Conservation (phyloP, 768 basidiomycete species). For the Suillus clintonianus region DNA sequence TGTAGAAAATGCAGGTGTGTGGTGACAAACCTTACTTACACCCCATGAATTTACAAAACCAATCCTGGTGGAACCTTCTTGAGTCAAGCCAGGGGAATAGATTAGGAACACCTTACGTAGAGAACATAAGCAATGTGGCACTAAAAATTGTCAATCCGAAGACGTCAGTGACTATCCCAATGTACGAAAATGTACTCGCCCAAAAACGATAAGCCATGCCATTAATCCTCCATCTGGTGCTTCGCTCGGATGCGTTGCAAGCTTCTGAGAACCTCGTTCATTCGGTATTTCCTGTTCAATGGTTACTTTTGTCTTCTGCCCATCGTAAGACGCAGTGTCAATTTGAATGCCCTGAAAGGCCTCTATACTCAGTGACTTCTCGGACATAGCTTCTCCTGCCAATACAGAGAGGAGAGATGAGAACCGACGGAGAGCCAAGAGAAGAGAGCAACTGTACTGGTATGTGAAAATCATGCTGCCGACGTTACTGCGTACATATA, state of each 20-base stretch:
- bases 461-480: background rate
- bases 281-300: background rate
- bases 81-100: background rate
- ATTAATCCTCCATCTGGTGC: constrained; percentile 32
- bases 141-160: constrained; percentile 28
- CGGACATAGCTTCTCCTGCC: background rate
- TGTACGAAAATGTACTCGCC: constrained; percentile 14
- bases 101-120: background rate
- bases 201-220: constrained; percentile 32
- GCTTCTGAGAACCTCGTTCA: constrained; percentile 4
- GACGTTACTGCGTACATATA: background rate
- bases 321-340: background rate
- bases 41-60: constrained; percentile 79
- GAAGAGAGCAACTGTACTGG: background rate
- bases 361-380: background rate
- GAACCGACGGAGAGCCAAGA: background rate
- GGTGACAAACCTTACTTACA: constrained; percentile 39
- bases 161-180: constrained; percentile 22
- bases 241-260: constrained; percentile 20
- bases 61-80: constrained; percentile 38
- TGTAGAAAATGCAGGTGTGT: background rate
- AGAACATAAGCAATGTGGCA: constrained; percentile 28
- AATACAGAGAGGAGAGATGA: background rate
- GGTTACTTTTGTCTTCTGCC: background rate
- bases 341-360: background rate